Percentiles rank a stretch among this genome's conserved stretches.
These are phyloP conservation scores for Exophiala sp. DNA, from an alignment of 2,329 filamentous ascomycete species.

Conservation along the genomic window DNA sequence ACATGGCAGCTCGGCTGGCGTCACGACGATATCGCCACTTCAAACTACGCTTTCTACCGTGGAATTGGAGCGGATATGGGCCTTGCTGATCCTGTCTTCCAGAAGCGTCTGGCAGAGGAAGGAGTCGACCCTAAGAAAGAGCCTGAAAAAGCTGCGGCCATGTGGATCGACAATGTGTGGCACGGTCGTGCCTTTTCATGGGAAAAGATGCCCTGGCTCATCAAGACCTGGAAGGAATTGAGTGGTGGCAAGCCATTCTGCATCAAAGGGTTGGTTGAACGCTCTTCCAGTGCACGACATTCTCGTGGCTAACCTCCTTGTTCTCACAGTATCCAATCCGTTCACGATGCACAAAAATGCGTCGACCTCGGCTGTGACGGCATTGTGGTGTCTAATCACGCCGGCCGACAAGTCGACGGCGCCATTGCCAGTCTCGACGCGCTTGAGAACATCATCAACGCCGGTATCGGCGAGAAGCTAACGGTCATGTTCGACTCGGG, in stretches of 20 bases:
- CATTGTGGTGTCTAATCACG: constrained; percentile 69
- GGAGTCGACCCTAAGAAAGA: constrained; percentile 53
- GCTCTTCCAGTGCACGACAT: neutral
- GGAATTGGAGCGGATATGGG: constrained; percentile 58
- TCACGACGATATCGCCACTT: constrained; percentile 54
- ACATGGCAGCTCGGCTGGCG: constrained; percentile 64
- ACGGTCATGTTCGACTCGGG: constrained; percentile 62
- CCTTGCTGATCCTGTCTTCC: constrained; percentile 58
- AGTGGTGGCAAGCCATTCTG: constrained; percentile 56
- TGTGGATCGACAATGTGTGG: constrained; percentile 65
- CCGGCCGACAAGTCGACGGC: constrained; percentile 63
- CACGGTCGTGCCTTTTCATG: constrained; percentile 62
- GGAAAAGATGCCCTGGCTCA: constrained; percentile 65
- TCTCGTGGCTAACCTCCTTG: neutral
- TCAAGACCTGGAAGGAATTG: constrained; percentile 54
- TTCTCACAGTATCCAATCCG: constrained; percentile 54
- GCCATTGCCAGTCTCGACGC: constrained; percentile 59
- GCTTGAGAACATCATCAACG: constrained; percentile 55
- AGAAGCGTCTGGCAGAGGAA: constrained; percentile 48
- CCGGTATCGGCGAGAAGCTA: constrained; percentile 46
- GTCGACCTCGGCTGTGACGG: constrained; percentile 61
- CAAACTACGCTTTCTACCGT: constrained; percentile 63
- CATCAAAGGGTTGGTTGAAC: constrained; percentile 56
- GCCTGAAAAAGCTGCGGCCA: constrained; percentile 53
- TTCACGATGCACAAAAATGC: constrained; percentile 59